Evolutionary conservation across 106 monocot genomes (phyloP), one percentile per base, ranked within the genome.

Genomic region (Allium fistulosum): DNA sequence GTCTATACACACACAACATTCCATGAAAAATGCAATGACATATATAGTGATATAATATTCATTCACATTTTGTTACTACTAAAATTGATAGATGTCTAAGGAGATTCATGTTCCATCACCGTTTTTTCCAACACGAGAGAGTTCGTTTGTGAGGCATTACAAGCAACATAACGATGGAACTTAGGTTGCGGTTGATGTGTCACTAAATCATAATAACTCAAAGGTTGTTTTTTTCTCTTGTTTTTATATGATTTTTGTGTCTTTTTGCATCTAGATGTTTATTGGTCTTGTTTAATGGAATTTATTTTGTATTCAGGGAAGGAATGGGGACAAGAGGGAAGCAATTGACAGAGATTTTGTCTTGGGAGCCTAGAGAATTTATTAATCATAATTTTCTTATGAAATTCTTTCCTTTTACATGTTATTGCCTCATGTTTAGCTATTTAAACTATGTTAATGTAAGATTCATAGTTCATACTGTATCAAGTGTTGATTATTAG

Each of bases 141-240:
- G 79, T 67, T 77, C 79, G 49, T 99, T 99, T 48, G 79, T 81
- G 47, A 82, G 92, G 64, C 92, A 99, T 79, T 99, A 92, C 81
- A 92, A 99, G 67, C 89, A 92, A n/a, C 83, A 85, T 26, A 68
- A 60, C 10, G 92, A 92, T 49, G 97, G 92, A 65, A 85, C 84
- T n/a, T 99, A 92, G 92, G 97, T 89, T 7, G 87, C 89, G 11
- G 97, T 90, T 10, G 97, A 97, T 60, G 97, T 93, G 27, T 92
- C 97, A 49, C 71, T 99, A n/a, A n/a, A n/a, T n/a, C n/a, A n/a
- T n/a, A n/a, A n/a, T 76, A 52, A 56, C 46, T 61, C 61, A 77
- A 48, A 51, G 59, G 84, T 82, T 18, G 28, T 52, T 45, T 63
- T 16, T 8, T 2, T 60, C 51, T 15, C 52, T 52, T 53, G 1